phyloP scores from a whole-genome alignment of 2,329 filamentous ascomycete species.

The Calonectria montana region DNA sequence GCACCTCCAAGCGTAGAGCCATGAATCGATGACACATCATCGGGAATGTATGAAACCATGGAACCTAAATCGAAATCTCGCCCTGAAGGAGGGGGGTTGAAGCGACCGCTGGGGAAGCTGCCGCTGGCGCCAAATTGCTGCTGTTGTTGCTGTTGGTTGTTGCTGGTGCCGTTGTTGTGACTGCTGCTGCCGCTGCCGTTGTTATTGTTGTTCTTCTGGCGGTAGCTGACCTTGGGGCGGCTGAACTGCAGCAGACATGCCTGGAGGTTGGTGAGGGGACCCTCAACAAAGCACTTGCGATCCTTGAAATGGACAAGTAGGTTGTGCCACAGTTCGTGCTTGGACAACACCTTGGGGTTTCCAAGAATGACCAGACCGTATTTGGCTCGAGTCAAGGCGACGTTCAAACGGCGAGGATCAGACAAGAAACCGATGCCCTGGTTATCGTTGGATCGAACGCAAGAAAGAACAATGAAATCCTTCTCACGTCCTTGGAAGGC shows the following conservation, averaged over 20 bases:
- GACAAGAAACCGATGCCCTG: conserved; percentile 99
- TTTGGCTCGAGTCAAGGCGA: conserved; percentile 95
- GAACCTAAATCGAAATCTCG: conserved; percentile 82
- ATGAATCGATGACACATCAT: conserved; percentile 96
- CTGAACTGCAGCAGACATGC: conserved; percentile 95
- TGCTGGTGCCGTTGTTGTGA: conserved; percentile 19
- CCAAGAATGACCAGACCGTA: conserved; percentile 96
- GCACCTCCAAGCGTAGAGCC: conserved; percentile 90
- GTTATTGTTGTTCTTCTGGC: conserved; percentile 82
- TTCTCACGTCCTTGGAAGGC: conserved; percentile 99
- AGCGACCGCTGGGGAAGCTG: conserved; percentile 54
- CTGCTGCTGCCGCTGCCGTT: conserved; percentile 22
- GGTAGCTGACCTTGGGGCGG: conserved; percentile 91
- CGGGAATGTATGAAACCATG: conserved; percentile 93
- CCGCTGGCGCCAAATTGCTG: conserved; percentile 30
- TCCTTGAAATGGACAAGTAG: conserved; percentile 97
- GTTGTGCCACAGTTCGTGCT: conserved; percentile 98
- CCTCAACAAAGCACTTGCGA: conserved; percentile 93
- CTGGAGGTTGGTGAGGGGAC: conserved; percentile 94
- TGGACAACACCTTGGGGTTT: conserved; percentile 96
- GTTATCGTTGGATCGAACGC: conserved; percentile 98
- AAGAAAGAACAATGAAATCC: conserved; percentile 98
- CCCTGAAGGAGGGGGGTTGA: conserved; percentile 53
- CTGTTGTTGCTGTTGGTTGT: conserved; percentile 73
- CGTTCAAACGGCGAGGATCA: conserved; percentile 95